Evolutionary conservation across 352 stramenopile genomes (phyloP).

Genomic region (Globisporangium apiculatum): DNA sequence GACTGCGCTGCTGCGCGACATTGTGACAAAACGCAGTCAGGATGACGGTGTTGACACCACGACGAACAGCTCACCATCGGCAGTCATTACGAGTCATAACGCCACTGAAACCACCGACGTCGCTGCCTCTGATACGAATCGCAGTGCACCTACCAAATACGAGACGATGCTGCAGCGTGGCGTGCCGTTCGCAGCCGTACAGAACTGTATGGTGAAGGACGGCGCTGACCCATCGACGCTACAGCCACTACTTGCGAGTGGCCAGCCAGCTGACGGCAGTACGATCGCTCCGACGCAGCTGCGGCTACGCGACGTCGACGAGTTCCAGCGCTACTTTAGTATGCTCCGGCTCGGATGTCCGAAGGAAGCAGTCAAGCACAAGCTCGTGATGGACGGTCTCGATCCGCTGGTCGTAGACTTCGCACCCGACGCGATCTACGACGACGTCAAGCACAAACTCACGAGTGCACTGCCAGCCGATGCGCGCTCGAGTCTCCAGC

Average conservation of each 20-base stretch:
- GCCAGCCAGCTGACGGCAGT: neutral
- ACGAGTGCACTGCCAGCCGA: slow-evolving; percentile 7
- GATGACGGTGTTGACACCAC: neutral
- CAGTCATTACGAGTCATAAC: neutral
- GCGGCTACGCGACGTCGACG: slow-evolving; percentile 54
- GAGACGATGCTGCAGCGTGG: slow-evolving; percentile 57
- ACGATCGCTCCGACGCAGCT: neutral
- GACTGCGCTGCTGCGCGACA: slow-evolving; percentile 6
- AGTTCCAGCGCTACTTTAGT: slow-evolving; percentile 88
- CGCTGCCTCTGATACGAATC: neutral
- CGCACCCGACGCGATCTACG: slow-evolving; percentile 48
- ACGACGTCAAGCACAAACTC: slow-evolving; percentile 58
- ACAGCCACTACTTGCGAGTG: slow-evolving; percentile 6
- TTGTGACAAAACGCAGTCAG: neutral
- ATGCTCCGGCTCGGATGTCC: slow-evolving; percentile 92
- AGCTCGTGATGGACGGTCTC: slow-evolving; percentile 88
- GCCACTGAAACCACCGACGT: neutral
- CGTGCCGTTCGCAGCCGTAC: slow-evolving; percentile 61
- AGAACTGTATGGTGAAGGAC: slow-evolving; percentile 72
- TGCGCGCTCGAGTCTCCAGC: slow-evolving; percentile 33
- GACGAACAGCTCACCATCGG: neutral
- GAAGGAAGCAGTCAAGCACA: slow-evolving; percentile 87
- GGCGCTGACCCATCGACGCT: slow-evolving; percentile 37
- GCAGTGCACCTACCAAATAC: slow-evolving; percentile 28
- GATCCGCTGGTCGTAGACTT: slow-evolving; percentile 62